These are phyloP conservation scores for Eucalyptus cloeziana DNA, from an alignment of 345 rosid species.

Conservation along the genomic window DNA sequence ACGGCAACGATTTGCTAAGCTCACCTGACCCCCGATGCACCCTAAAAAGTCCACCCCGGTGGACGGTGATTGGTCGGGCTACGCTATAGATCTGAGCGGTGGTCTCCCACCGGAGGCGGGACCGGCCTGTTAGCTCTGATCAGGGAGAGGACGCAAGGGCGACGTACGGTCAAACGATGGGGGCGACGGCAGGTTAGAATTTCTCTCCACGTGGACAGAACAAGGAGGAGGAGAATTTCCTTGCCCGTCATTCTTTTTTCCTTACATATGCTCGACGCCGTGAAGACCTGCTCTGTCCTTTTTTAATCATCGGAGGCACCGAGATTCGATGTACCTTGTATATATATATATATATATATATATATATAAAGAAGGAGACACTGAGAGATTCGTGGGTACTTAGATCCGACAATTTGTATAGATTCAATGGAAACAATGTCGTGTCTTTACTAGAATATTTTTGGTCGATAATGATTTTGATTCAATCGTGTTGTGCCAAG, in stretches of 20 bases:
- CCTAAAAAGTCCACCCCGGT: background rate
- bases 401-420: background rate
- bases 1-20: background rate
- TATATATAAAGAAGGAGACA: background rate
- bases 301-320: no score
- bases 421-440: fast-evolving
- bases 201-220: background rate
- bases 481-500: fast-evolving
- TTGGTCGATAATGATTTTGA: background rate
- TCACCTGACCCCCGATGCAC: background rate
- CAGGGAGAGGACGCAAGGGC: background rate
- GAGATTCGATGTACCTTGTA: no score
- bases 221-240: background rate
- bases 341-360: no score
- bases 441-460: fast-evolving
- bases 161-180: background rate
- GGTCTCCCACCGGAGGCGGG: background rate
- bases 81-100: background rate
- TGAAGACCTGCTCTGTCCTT: background rate
- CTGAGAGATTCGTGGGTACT: background rate
- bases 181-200: background rate
- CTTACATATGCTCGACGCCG: background rate
- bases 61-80: background rate
- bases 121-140: background rate
- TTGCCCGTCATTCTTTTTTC: background rate